Evolutionary conservation across 1,284 basidiomycete species (phyloP), one percentile per base, ranked within the genome.

Genomic region (Takashimella koratensis): DNA sequence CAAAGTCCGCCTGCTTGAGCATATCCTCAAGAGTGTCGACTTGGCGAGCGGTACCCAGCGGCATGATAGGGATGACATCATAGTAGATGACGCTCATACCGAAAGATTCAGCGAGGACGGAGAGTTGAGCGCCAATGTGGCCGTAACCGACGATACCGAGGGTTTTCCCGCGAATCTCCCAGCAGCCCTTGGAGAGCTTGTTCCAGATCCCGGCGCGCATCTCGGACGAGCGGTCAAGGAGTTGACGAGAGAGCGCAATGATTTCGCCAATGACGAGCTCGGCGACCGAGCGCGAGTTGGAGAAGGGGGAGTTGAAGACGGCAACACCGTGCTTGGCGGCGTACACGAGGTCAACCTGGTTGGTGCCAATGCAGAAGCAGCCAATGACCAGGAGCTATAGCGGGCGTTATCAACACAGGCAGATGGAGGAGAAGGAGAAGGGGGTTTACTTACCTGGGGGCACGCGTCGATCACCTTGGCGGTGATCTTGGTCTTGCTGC

Each of bases 261-360:
- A 98, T 82, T 78, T 99, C 96, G 57, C 86, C 84, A 73, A 99
- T 87, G 74, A 99, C 96, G 47, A 99, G 86, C 79, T 99, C 96
- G 45, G 96, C 96, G 49, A 99, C 96, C 0, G 95, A 98, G 60
- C 96, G 90, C 42, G 96, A 98, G 79, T 99, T 99, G 75, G 96
- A 95, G 79, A 98, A 99, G 27, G 96, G 96, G 12, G 95, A 98
- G 78, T 99, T 99, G 84, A 99, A 99, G 52, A 99, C 96, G 39
- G 94, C 90, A 62, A 99, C 90, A 64, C 96, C 96, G 53, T 87
- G 86, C 56, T 84, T 84, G 47, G 90, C 85, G 39, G 95, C 93
- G 3, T 88, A 84, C 43, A 76, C 63, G 49, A 98, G 86, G 75
- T 98, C 93, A 66, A 98, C 96, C 77, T 98, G 96, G 78, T 98